Percentiles rank a stretch among this genome's conserved stretches.
Conservation (phyloP, 148 eudicot genomes). For the Gaultheria prostrata region DNA sequence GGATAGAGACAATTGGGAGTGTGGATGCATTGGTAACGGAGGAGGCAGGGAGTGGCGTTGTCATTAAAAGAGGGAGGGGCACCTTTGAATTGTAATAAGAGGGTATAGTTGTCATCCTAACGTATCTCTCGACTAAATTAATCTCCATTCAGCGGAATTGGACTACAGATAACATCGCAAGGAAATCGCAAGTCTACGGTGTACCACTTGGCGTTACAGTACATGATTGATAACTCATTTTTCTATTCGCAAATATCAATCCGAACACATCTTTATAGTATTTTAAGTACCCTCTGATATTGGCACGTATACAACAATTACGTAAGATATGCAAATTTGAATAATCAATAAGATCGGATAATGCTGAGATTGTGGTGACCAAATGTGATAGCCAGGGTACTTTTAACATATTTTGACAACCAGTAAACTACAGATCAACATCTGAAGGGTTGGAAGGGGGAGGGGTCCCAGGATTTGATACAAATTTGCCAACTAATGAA, state of each 20-base stretch:
- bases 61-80: not conserved
- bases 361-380: not conserved
- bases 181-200: not conserved
- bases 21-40: not conserved
- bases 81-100: too few species aligned
- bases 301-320: too few species aligned
- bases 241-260: too few species aligned
- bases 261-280: too few species aligned
- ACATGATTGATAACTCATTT: not conserved
- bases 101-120: not conserved
- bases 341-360: too few species aligned
- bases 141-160: not conserved
- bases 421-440: conserved; percentile 20
- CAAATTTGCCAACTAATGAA: conserved; percentile 29
- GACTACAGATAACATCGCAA: not conserved
- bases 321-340: too few species aligned
- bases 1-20: too few species aligned
- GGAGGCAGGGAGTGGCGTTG: not conserved
- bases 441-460: conserved; percentile 1
- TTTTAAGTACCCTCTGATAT: too few species aligned
- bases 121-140: too few species aligned
- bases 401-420: not conserved
- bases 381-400: not conserved
- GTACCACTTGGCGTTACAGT: not conserved
- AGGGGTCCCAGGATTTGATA: conserved; percentile 17